Evolutionary conservation across 176 grass and related monocot genomes (phyloP).

Genomic region (Tuctoria greenei): DNA sequence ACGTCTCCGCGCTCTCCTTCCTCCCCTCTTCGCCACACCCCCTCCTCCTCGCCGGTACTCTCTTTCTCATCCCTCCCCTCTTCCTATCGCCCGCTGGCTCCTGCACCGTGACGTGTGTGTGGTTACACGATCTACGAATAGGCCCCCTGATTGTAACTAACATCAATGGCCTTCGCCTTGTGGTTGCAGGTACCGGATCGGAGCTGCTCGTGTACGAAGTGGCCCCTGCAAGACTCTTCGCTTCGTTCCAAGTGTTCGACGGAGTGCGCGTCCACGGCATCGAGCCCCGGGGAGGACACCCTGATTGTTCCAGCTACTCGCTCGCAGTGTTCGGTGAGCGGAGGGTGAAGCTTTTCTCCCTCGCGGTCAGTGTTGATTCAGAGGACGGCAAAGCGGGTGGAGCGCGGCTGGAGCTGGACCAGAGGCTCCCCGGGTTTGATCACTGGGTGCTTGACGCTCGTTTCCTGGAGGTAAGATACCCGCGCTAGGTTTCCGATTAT

Average conservation of each 20-base stretch:
- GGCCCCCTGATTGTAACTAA: neutral
- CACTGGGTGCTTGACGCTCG: conserved; percentile 80
- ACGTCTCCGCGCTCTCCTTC: conserved; percentile 58
- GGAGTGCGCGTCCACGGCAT: conserved; percentile 88
- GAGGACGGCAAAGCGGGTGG: neutral
- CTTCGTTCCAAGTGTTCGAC: conserved; percentile 66
- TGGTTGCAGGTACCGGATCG: conserved; percentile 59
- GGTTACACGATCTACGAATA: neutral
- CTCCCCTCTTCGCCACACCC: conserved; percentile 20
- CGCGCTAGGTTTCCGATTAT: neutral
- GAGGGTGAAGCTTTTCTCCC: conserved; percentile 61
- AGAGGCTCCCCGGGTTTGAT: conserved; percentile 62
- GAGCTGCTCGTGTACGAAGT: conserved; percentile 65
- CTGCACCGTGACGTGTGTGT: neutral
- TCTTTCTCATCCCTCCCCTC: neutral
- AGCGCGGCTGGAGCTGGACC: conserved; percentile 47
- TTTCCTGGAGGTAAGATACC: conserved; percentile 67
- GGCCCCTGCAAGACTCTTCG: conserved; percentile 33
- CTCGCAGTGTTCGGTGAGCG: conserved; percentile 65
- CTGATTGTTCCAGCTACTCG: neutral
- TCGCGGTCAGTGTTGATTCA: neutral
- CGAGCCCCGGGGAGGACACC: conserved; percentile 19
- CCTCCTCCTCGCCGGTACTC: conserved; percentile 46
- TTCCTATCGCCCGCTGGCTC: neutral
- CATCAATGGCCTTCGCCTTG: neutral